Evolutionary conservation across 768 basidiomycete species (phyloP), one percentile per base, ranked within the genome.

Genomic region (Boletus eberwhitei): DNA sequence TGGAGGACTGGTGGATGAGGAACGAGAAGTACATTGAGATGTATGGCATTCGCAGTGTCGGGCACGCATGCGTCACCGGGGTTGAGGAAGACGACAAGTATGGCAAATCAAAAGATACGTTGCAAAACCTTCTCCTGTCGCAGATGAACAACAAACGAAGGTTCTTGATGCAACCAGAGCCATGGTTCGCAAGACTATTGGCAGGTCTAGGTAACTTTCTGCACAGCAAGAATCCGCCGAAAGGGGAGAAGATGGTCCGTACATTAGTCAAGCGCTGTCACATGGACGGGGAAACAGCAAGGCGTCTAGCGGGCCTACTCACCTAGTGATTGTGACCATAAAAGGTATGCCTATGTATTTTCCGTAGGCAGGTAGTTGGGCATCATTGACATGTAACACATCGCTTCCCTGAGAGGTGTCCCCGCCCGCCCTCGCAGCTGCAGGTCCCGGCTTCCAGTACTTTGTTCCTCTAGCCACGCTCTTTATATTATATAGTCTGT

Each of bases 21-120:
- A 74, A 73, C 49, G 43, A 59, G 8, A 40, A 42, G 7, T 43
- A 50, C 45, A 73, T 74, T 31, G 41, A 40, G 34, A 46, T 3
- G 55, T 69, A 62, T 47, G 63, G 68, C 19, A 71, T 69, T 26
- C 36, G 60, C 32, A 60, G 72, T 21, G 57, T 59, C 21, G 74
- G 71, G 1, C 71, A 75, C 11, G 77, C 75, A 8, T 79, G 78
- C 52, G 65, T 79, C 53, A 77, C 76, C 2, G 73, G 75, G 3
- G 67, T 64, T 2, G 69, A 68, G 52, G 64, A 59, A 44, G 67
- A 66, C 14, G 60, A 60, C 13, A 76, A 75, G 53, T 76, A 73
- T 43, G 46, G 58, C 7, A 61, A 72, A 53, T 78, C 76, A 29
- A 69, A 47, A 46, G 48, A 48, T 24, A 60, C 61, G 41, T 48